Conservation (phyloP, 1,284 basidiomycete species). For the Melampsora larici-populina region DNA sequence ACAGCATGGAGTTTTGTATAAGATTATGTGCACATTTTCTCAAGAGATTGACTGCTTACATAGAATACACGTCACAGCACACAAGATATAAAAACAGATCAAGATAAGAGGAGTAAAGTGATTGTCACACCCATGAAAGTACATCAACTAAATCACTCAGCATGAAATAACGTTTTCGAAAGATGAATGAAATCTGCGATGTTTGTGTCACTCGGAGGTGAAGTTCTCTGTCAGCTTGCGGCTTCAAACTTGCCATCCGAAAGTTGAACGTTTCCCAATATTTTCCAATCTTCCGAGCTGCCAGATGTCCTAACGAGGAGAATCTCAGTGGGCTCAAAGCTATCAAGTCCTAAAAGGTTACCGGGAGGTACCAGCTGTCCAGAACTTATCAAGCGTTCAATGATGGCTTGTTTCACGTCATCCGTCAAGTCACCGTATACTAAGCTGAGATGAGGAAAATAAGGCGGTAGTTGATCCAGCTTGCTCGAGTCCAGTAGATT, state of each 20-base stretch:
- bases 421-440: conserved; percentile 24
- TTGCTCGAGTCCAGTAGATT: no score
- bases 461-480: not conserved
- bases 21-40: no score
- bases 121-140: no score
- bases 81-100: no score
- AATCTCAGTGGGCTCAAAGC: conserved; percentile 18
- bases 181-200: no score
- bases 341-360: not conserved
- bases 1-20: no score
- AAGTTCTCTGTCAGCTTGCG: not conserved
- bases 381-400: not conserved
- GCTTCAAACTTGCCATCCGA: conserved; percentile 8
- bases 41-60: no score
- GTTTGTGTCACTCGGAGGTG: not conserved
- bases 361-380: not conserved
- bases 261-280: conserved; percentile 10
- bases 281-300: conserved; percentile 7
- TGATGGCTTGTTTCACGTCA: conserved; percentile 11
- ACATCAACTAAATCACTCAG: no score
- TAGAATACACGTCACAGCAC: no score
- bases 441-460: conserved; percentile 39
- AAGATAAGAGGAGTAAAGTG: no score
- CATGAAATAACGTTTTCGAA: no score
- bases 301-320: conserved; percentile 28